Conservation (phyloP, 345 rosid species). For the Linum tenue region DNA sequence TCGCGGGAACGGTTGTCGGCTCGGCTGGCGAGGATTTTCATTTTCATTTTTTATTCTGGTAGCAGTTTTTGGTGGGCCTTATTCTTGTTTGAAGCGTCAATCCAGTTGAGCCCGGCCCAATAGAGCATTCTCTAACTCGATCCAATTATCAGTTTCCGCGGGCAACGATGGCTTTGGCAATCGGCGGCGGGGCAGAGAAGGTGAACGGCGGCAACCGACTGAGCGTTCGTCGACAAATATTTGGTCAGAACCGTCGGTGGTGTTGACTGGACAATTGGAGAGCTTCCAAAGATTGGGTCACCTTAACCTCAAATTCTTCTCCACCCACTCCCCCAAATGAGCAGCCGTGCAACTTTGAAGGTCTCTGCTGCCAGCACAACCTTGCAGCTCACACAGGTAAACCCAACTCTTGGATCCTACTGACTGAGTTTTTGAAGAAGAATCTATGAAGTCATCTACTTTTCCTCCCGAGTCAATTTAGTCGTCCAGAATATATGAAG, state of each 20-base stretch:
- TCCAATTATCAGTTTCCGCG: too few relatives aligned
- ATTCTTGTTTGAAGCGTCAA: too few relatives aligned
- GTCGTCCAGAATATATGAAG: slow-evolving; percentile 24
- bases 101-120: too few relatives aligned
- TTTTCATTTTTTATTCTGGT: too few relatives aligned
- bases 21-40: too few relatives aligned
- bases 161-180: slow-evolving; percentile 48
- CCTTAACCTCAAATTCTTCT: slow-evolving; percentile 56
- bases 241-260: slow-evolving; percentile 61
- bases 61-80: too few relatives aligned
- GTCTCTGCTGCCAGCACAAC: slow-evolving; percentile 83
- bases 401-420: not conserved
- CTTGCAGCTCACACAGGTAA: slow-evolving; percentile 94
- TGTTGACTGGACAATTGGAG: slow-evolving; percentile 72
- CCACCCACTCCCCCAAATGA: slow-evolving; percentile 59
- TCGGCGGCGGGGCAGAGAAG: slow-evolving; percentile 55
- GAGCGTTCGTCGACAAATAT: slow-evolving; percentile 52
- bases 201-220: slow-evolving; percentile 55
- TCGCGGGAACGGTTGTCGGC: too few relatives aligned
- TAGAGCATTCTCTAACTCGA: too few relatives aligned
- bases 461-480: not conserved
- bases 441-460: not conserved
- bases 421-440: not conserved
- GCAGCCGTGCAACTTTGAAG: slow-evolving; percentile 47
- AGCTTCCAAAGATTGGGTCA: slow-evolving; percentile 76